Evolutionary conservation across 2,329 filamentous ascomycete genomes (phyloP).

Genomic region (Aspergillus pseudoterreus): DNA sequence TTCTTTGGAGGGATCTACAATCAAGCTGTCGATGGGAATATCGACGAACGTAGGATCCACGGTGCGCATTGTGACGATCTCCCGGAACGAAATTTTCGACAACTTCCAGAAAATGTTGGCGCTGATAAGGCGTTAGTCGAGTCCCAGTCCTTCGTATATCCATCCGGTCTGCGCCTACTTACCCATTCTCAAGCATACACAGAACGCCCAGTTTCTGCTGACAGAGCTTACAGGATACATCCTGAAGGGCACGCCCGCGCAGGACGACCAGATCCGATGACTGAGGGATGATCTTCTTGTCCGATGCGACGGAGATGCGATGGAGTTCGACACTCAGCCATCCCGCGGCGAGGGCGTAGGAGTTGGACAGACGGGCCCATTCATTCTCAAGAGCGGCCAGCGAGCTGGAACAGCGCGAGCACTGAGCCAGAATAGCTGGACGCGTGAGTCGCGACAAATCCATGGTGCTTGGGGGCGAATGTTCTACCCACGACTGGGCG

Average conservation of each 20-base stretch:
- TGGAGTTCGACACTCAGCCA: slow-evolving; percentile 38
- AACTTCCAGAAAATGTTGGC: slow-evolving; percentile 40
- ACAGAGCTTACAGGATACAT: slow-evolving; percentile 36
- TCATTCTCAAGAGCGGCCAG: slow-evolving; percentile 40
- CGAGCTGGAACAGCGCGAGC: slow-evolving; percentile 37
- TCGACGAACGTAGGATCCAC: slow-evolving; percentile 34
- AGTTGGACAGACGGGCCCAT: slow-evolving; percentile 37
- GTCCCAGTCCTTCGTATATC: background rate
- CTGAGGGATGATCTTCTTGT: slow-evolving; percentile 35
- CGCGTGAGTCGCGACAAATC: slow-evolving; percentile 33
- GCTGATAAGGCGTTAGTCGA: slow-evolving; percentile 16
- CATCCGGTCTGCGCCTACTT: slow-evolving; percentile 13
- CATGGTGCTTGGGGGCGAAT: slow-evolving; percentile 19
- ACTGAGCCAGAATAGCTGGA: slow-evolving; percentile 37
- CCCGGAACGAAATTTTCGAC: slow-evolving; percentile 35
- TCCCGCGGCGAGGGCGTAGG: slow-evolving; percentile 33
- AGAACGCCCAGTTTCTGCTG: slow-evolving; percentile 37
- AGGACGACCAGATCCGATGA: slow-evolving; percentile 33
- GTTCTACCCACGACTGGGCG: slow-evolving; percentile 4
- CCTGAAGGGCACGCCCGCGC: slow-evolving; percentile 34
- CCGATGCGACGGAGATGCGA: slow-evolving; percentile 33
- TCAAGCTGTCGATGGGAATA: slow-evolving; percentile 28
- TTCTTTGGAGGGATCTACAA: slow-evolving; percentile 22
- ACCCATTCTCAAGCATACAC: slow-evolving; percentile 34
- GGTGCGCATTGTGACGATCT: slow-evolving; percentile 39